A percentile compares a stretch with the other conserved stretches of the same genome.
These are phyloP conservation scores for Phyllosticta citrichinensis DNA, from an alignment of 2,329 filamentous ascomycete species.

Conservation along the genomic window DNA sequence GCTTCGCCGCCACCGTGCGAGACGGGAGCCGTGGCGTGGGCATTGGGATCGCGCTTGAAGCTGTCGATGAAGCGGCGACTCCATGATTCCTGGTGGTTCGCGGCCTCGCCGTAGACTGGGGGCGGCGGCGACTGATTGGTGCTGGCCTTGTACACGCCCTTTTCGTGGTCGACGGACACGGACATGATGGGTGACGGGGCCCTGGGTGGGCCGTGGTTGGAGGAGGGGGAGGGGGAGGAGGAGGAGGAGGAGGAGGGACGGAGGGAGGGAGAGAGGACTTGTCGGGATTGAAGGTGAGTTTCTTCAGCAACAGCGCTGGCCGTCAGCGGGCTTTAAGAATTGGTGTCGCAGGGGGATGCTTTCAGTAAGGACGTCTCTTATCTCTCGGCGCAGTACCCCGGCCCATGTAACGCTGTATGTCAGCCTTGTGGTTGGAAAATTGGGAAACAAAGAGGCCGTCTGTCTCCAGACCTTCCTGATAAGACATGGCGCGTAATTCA, in stretches of 20 bases:
- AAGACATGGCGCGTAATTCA: conserved; percentile 6
- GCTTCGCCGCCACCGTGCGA: conserved; percentile 35
- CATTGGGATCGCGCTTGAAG: conserved; percentile 29
- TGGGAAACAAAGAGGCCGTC: background rate
- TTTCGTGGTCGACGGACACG: conserved; percentile 4
- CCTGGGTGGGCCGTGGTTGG: background rate
- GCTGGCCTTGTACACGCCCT: conserved; percentile 9
- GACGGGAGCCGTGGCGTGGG: conserved; percentile 37
- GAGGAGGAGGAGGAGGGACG: background rate
- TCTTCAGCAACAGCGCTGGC: background rate
- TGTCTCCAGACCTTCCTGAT: conserved; percentile 8
- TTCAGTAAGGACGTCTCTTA: background rate
- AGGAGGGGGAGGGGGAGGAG: background rate
- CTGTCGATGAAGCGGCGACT: conserved; percentile 34
- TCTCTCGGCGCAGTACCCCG: conserved; percentile 1
- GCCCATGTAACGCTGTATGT: conserved; percentile 2
- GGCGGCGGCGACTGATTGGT: conserved; percentile 6
- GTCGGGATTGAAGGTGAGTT: conserved; percentile 3
- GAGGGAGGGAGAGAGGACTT: background rate
- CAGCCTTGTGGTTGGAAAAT: background rate
- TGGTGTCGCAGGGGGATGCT: conserved; percentile 5
- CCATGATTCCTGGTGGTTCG: conserved; percentile 22
- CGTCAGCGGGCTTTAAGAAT: background rate
- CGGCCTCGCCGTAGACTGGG: conserved; percentile 25
- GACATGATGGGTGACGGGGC: background rate